Evolutionary conservation across 2,329 filamentous ascomycete species (phyloP), one percentile per base, ranked within the genome.

Genomic region (Diaporthe vexans): DNA sequence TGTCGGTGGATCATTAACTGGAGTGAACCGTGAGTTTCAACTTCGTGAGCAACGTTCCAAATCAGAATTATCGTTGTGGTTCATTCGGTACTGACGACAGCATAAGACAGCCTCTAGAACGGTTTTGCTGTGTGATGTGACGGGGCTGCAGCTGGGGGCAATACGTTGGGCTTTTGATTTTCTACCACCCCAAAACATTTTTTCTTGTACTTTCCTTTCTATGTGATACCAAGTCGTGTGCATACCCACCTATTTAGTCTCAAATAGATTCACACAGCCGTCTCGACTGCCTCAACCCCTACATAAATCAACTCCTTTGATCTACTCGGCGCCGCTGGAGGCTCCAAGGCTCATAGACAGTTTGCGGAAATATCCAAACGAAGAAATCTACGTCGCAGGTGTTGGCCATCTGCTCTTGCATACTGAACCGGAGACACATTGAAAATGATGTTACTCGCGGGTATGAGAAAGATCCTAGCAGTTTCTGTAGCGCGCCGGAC

Each of bases 1-100:
- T 94, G 93, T 68, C 85, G 85, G 54, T 98, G 95, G 95, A 93
- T 96, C 75, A 84, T 90, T 73, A 89, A 93, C 79, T 92, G 94
- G 83, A 92, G 95, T 80, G 57, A 63, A 72, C 69, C 69, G 69
- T 72, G 89, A 72, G 69, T 72, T 29, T 52, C 35, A 11, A 21
- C 33, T 48, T 58, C 54, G 54, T 58, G 54, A 57, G 46, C 40
- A 57, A 21, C 37, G 10, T 48, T 58, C 43, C 68, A 24, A 9
- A 19, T 46, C 52, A 46, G 9, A 35, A 67, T 19, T 1, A n/a
- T 19, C 9, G 9, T 35, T 15, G 3, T 11, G 29, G 21, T 19
- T 5, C 21, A 37, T 13, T 77, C 87, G 91, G 85, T 94, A 92
- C 94, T 95, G 86, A 89, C 93, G 78, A 37, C 48, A 26, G 37